Evolutionary conservation across 1,284 basidiomycete genomes (phyloP).

Genomic region (Ganoderma resinaceum): DNA sequence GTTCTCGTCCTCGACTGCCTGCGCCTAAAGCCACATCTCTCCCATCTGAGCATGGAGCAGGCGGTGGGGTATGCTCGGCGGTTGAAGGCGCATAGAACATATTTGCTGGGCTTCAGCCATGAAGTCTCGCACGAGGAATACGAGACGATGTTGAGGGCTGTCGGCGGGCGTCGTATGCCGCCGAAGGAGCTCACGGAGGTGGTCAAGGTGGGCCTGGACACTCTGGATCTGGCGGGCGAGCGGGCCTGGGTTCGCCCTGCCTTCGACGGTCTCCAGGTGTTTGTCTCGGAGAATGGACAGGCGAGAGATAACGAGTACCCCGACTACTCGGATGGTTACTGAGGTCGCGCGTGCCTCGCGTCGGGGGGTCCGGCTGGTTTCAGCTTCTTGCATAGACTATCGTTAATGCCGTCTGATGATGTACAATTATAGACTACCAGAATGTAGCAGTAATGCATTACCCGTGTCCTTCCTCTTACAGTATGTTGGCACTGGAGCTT

Average conservation of each 20-base stretch:
- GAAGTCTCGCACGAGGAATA: conserved; percentile 75
- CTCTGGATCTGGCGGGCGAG: conserved; percentile 52
- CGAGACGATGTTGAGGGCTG: conserved; percentile 58
- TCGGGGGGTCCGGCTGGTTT: neutral
- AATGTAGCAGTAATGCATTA: conserved; percentile 5
- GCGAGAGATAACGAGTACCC: conserved; percentile 58
- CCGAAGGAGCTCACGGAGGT: conserved; percentile 44
- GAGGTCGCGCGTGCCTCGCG: neutral
- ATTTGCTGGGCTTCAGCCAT: conserved; percentile 78
- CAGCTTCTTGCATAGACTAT: conserved; percentile 3
- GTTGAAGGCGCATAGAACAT: conserved; percentile 64
- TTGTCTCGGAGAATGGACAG: conserved; percentile 47
- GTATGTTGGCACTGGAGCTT: neutral
- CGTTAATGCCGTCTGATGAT: neutral
- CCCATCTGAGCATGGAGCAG: conserved; percentile 74
- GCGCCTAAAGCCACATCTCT: conserved; percentile 63
- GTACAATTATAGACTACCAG: neutral
- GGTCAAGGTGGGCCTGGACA: conserved; percentile 50
- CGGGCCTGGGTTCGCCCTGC: conserved; percentile 70
- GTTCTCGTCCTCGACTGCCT: conserved; percentile 79
- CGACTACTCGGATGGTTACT: neutral
- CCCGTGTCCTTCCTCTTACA: neutral
- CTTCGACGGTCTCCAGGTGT: conserved; percentile 70
- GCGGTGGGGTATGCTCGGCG: conserved; percentile 60
- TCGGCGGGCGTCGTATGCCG: conserved; percentile 47